phyloP scores from a whole-genome alignment of 345 rosid genomes.

The Ceriops decandra region DNA sequence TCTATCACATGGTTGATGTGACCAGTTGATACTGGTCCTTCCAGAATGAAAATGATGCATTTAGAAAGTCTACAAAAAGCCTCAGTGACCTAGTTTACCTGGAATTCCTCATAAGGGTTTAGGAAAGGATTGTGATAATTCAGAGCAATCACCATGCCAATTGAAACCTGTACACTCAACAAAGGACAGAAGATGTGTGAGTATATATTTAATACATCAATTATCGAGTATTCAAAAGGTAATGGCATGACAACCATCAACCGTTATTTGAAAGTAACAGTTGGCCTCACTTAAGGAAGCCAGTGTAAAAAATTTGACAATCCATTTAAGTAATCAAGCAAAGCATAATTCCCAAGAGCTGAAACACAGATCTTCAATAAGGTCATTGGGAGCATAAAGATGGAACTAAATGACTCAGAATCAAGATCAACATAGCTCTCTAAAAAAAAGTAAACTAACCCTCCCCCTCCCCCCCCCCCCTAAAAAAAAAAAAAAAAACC shows the following conservation, averaged over 20 bases:
- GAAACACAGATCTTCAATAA: too few species aligned
- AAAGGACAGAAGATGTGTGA: slow-evolving; percentile 11
- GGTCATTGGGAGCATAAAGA: not conserved
- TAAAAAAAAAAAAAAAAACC: too few species aligned
- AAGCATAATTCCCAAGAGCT: too few species aligned
- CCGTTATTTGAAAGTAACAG: too few species aligned
- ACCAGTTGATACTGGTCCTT: not conserved
- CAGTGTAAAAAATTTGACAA: too few species aligned
- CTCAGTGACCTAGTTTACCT: slow-evolving; percentile 40
- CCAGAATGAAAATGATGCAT: not conserved
- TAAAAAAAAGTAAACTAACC: too few species aligned
- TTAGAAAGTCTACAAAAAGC: slow-evolving; percentile 1
- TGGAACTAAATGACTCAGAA: not conserved
- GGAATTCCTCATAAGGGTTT: slow-evolving; percentile 91
- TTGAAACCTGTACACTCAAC: slow-evolving; percentile 58
- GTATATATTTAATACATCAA: not conserved
- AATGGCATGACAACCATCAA: too few species aligned
- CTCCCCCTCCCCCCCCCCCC: too few species aligned
- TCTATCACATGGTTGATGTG: not conserved
- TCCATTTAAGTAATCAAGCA: too few species aligned
- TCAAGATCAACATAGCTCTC: too few species aligned
- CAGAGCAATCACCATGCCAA: slow-evolving; percentile 87
- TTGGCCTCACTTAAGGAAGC: too few species aligned
- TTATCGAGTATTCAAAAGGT: not conserved
- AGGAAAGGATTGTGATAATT: slow-evolving; percentile 80